Evolutionary conservation across 2,329 filamentous ascomycete species (phyloP), one percentile per base, ranked within the genome.

Genomic region (Apiospora aurea): DNA sequence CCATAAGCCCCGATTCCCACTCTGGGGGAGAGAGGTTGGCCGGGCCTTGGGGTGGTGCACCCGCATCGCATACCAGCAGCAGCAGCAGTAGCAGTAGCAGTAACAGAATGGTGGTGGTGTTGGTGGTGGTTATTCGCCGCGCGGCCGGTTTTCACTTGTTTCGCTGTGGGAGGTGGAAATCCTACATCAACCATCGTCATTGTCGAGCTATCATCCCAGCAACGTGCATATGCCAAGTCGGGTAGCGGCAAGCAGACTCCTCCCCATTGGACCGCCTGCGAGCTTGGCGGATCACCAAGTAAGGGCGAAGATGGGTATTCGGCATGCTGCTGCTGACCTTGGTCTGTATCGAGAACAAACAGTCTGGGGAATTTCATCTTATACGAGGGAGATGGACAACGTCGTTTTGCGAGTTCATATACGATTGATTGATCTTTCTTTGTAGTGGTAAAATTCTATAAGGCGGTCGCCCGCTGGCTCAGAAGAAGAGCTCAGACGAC

Each of bases 211-310:
- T 11, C 29, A 61, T 61, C 53, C 53, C 21, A 21, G 53, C 57
- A 64, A 41, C 34, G 21, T 64, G 34, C 57, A 64, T 64, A 61
- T 64, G 57, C 57, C 57, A 64, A 64, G 57, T 64, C 57, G 57
- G 57, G 34, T 64, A 64, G 57, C 57, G 57, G 57, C n/a, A 64
- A 64, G 57, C 57, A 64, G 18, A 2, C 57, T n/a, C 57, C n/a
- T 64, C 29, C n/a, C 57, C 11, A 64, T 64, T 64, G 57, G 57
- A 64, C 57, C 18, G 57, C 8, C 57, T 41, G 57, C 7, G 8
- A 41, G 34, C 34, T 64, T 64, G 57, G 57, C 57, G 21, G 18
- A 10, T 29, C 21, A 21, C 53, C 29, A 61, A n/a, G 53, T 5
- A 61, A 4, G 53, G 53, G 53, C 57, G 21, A n/a, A 64, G 34